Base-by-base conservation (phyloP, 345 rosid species). In the Pseudoturritis turrita region DNA sequence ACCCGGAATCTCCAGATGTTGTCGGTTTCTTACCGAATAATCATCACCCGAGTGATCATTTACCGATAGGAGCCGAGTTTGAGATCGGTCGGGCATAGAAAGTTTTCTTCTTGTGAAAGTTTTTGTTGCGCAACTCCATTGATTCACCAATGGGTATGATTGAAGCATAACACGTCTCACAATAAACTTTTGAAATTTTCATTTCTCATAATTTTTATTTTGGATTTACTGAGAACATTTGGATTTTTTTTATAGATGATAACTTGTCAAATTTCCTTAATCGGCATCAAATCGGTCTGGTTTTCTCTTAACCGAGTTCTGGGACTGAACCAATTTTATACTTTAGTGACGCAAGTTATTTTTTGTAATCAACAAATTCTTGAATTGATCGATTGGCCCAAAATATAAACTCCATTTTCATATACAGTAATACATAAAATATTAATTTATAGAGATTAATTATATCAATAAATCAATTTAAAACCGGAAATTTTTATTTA, bases 31-130 rank as follows among this genome's bases (percentile, higher is more conserved):
- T 95, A 65, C 99, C 99, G 2, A 95, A 95, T 81, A 43, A 79
- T 64, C 71, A 77, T 78, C 96, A 95, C 80, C 97, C 99, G 5
- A 95, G 99, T 43, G 97, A 95, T 75, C 99, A 95, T 84, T 71
- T 95, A 65, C 99, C 97, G 0, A 86, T 95, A 28, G 97, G 97
- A 43, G 91, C 91, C 14, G 93, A 88, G 77, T 91, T 91, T 76
- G 87, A 85, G 81, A 74, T 95, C 39, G 9, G 43, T 57, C 55
- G 29, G 52, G 69, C 28, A n/a, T 81, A 80, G 66, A 81, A 72
- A 70, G 60, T 72, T 78, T 52, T 21, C 37, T 40, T 40, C 47
- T 25, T 25, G 22, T 22, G 45, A 28, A 74, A 74, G 19, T 65
- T 57, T 23, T 51, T 41, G 65, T 12, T 10, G 73, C 65, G 45